Conservation (phyloP, 768 basidiomycete genomes). For the Rhizopogon vesiculosus region DNA sequence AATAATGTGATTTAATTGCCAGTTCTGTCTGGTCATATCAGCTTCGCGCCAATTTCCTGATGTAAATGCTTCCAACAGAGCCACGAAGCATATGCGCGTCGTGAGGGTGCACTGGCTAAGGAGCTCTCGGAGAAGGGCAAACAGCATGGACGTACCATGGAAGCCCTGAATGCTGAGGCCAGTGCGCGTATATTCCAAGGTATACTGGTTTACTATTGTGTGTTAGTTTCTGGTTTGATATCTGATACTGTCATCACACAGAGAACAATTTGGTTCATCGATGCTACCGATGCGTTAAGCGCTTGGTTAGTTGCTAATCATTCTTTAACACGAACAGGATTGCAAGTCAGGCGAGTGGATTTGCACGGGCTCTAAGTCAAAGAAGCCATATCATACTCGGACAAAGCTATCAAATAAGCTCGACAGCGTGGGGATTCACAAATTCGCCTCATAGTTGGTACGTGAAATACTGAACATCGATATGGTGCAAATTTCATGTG, state of each 20-base stretch:
- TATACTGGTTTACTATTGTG: conserved; percentile 36
- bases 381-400: conserved; percentile 77
- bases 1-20: too few species aligned
- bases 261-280: conserved; percentile 68
- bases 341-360: conserved; percentile 75
- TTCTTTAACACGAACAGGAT: conserved; percentile 35
- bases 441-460: conserved; percentile 82
- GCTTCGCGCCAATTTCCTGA: too few species aligned
- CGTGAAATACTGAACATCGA: conserved; percentile 20
- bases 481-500: not conserved
- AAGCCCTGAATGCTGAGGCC: conserved; percentile 73
- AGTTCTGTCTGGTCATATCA: too few species aligned
- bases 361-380: conserved; percentile 92
- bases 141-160: conserved; percentile 71
- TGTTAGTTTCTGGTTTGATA: not conserved
- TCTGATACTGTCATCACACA: conserved; percentile 20
- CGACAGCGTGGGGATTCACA: conserved; percentile 57
- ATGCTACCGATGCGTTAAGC: not conserved
- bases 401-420: conserved; percentile 65
- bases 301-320: not conserved
- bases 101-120: conserved; percentile 79
- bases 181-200: conserved; percentile 78
- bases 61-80: conserved; percentile 58
- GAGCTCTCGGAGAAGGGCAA: conserved; percentile 81
- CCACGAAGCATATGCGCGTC: conserved; percentile 65